Base-by-base conservation (phyloP, 257 asterid species). In the Nicotiana otophora region DNA sequence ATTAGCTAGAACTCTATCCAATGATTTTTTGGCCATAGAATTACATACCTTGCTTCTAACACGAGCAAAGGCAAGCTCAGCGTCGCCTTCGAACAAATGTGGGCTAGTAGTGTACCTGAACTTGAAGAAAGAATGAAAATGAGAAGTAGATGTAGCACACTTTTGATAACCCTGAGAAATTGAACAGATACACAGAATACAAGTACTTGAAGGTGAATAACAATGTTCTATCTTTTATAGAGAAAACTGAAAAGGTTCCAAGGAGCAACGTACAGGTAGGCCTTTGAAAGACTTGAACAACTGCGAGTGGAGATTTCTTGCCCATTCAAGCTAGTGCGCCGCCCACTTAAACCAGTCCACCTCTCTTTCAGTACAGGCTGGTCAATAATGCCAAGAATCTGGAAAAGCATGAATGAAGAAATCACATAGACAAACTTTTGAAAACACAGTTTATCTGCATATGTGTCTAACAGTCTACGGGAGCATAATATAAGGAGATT, bases 31-130 rank as follows among this genome's bases (percentile, higher is more conserved):
- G 10, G 78, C n/a, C 42, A 81, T 33, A 61, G 31, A 61, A 10
- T 48, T 28, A 64, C 81, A 31, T 80, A 93, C 99, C 99, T 96
- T 91, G 82, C 83, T 85, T 84, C 97, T 93, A 84, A 94, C 97
- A 80, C 97, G 93, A 86, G 95, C 84, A 23, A 93, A 96, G 42
- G 99, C 99, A 82, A 88, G 89, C 87, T 90, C 98, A 31, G 98
- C 98, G 26, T 91, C 97, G 60, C 92, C 97, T 48, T 86, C 86
- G 85, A 96, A 96, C 85, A 96, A 90, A 91, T 96, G 99, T 26
- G 99, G 99, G 89, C 99, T 94, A 82, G 99, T 96, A n/a, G 99
- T 94, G 90, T 96, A 96, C 88, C 98, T 96, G 67, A 54, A 55
- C 66, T 64, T 83, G 61, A 51, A 66, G 16, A 34, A 51, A 46